Percentiles rank a stretch among this genome's conserved stretches.
These are phyloP conservation scores for Mollisiaceae sp. DNA, from an alignment of 2,329 filamentous ascomycete species.

Conservation along the genomic window DNA sequence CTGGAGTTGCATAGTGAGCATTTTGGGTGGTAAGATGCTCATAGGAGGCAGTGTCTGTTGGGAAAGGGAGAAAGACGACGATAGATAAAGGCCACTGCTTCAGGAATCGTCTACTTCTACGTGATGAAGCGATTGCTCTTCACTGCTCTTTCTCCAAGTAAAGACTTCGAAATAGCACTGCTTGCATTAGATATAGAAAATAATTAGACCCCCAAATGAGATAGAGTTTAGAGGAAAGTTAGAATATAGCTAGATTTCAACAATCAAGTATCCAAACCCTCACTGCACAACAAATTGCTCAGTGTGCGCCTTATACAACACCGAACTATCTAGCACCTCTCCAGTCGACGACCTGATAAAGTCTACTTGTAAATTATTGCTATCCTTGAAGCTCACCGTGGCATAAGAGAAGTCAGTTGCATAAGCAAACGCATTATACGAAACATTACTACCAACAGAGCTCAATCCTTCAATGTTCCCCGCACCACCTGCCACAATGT, in stretches of 20 bases:
- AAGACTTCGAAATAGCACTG: no score
- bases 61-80: no score
- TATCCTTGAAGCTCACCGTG: constrained; percentile 52
- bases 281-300: constrained; percentile 52
- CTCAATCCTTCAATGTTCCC: constrained; percentile 44
- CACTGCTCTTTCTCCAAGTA: no score
- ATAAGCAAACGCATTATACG: constrained; percentile 55
- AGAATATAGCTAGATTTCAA: neutral
- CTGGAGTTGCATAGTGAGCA: constrained; percentile 55
- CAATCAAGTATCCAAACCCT: neutral
- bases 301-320: constrained; percentile 54
- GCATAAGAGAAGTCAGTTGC: constrained; percentile 59
- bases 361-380: constrained; percentile 53
- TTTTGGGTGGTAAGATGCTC: constrained; percentile 26
- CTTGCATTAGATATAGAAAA: neutral
- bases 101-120: no score
- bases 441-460: constrained; percentile 48
- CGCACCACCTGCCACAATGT: constrained; percentile 41
- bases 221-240: neutral
- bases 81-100: no score
- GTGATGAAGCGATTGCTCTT: no score
- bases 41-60: no score
- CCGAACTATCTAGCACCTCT: constrained; percentile 52
- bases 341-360: constrained; percentile 57
- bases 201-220: neutral